phyloP scores from a whole-genome alignment of 2,329 filamentous ascomycete species.

The Lachnellula arida region DNA sequence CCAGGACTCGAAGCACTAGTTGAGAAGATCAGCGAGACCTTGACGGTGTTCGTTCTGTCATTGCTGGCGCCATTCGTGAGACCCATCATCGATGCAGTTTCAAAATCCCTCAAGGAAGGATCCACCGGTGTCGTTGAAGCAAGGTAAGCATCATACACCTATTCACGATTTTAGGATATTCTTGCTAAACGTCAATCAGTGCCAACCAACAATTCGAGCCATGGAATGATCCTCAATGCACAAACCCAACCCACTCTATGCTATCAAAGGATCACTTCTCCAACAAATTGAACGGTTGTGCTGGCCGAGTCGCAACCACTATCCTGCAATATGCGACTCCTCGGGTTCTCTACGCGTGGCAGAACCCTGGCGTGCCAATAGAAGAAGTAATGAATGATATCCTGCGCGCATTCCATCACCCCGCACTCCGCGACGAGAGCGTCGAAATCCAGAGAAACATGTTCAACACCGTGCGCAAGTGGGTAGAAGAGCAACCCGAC shows the following conservation, averaged over 20 bases:
- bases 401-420: constrained; percentile 83
- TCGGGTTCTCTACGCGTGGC: constrained; percentile 88
- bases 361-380: constrained; percentile 76
- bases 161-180: background rate
- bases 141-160: constrained; percentile 31
- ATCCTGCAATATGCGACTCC: constrained; percentile 85
- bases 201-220: constrained; percentile 73
- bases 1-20: constrained; percentile 86
- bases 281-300: constrained; percentile 71
- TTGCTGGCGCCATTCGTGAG: constrained; percentile 87
- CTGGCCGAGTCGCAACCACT: constrained; percentile 66
- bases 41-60: constrained; percentile 88
- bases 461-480: constrained; percentile 80
- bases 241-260: constrained; percentile 78
- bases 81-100: constrained; percentile 84
- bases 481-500: constrained; percentile 67
- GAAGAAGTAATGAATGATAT: constrained; percentile 81
- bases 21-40: constrained; percentile 87
- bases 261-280: constrained; percentile 82
- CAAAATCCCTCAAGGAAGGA: constrained; percentile 78
- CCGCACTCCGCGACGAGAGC: constrained; percentile 69
- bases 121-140: constrained; percentile 67
- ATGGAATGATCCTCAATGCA: constrained; percentile 71
- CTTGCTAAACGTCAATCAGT: constrained; percentile 29
- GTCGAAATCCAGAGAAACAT: constrained; percentile 81